Evolutionary conservation across 108 stramenopile species (phyloP).

Genomic region (Epithemia pelagica): DNA sequence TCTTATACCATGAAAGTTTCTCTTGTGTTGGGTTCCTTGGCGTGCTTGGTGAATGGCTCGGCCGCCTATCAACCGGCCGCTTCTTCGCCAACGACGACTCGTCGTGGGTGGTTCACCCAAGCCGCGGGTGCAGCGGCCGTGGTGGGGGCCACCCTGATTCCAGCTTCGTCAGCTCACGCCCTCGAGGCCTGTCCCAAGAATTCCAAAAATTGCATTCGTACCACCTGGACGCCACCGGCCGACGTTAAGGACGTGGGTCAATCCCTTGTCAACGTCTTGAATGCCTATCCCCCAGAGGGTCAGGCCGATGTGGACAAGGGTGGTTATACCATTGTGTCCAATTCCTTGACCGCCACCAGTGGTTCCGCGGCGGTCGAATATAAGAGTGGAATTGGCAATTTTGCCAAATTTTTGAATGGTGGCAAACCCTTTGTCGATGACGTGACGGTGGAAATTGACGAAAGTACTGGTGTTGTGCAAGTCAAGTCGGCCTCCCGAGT

Average conservation of each 20-base stretch:
- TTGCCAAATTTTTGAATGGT: conserved; percentile 80
- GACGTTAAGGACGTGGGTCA: conserved; percentile 17
- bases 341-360: conserved; percentile 28
- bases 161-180: conserved; percentile 44
- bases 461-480: conserved; percentile 46
- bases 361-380: conserved; percentile 58
- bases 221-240: conserved; percentile 68
- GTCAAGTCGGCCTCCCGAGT: conserved; percentile 57
- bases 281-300: conserved; percentile 19
- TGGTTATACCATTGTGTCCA: conserved; percentile 59
- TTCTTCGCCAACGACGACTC: neutral
- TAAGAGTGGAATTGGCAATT: conserved; percentile 66
- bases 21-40: no score
- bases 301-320: conserved; percentile 63
- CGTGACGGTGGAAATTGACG: conserved; percentile 49
- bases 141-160: conserved; percentile 3
- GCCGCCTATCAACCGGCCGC: conserved; percentile 1
- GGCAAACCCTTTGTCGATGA: conserved; percentile 87
- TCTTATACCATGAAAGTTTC: no score
- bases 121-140: conserved; percentile 18
- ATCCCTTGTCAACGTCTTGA: neutral
- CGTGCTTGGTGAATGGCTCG: no score
- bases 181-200: conserved; percentile 54
- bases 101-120: conserved; percentile 11
- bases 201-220: conserved; percentile 71